These are phyloP conservation scores for Epichloe sibirici DNA, from an alignment of 2,329 filamentous ascomycete species.

Conservation along the genomic window DNA sequence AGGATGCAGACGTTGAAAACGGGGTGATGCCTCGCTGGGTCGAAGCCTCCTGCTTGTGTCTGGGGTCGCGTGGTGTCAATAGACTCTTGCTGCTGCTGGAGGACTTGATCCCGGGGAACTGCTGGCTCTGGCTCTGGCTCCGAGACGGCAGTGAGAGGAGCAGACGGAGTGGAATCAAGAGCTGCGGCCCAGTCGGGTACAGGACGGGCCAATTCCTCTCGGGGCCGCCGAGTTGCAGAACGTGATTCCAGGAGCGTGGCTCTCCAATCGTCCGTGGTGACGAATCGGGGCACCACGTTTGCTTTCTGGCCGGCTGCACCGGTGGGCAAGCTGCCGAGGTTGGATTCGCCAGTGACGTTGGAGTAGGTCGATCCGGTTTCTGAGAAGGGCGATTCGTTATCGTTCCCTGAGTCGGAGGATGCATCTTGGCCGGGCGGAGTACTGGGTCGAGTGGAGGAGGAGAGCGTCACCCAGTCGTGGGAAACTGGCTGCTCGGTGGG, in stretches of 20 bases:
- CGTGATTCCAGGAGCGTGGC: neutral
- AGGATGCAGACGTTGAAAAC: constrained; percentile 2
- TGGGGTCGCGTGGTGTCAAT: neutral
- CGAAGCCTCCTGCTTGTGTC: neutral
- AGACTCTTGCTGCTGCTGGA: neutral
- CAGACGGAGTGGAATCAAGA: neutral
- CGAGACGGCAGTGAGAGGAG: neutral
- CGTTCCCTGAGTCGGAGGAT: constrained; percentile 7
- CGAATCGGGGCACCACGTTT: neutral
- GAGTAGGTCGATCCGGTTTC: constrained; percentile 7
- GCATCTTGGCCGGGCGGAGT: neutral
- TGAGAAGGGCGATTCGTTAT: constrained; percentile 8
- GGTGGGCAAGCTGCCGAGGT: constrained; percentile 3
- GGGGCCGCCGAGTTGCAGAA: neutral
- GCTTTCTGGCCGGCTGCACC: neutral
- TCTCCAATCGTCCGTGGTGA: neutral
- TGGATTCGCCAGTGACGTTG: constrained; percentile 7
- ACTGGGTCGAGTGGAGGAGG: constrained; percentile 5
- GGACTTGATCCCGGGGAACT: too few relatives aligned
- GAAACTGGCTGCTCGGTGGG: neutral
- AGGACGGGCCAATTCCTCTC: neutral
- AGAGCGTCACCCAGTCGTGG: constrained; percentile 7
- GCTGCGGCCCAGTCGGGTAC: neutral
- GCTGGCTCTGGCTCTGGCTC: neutral
- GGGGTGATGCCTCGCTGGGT: constrained; percentile 1